These are phyloP conservation scores for Sphaerulina musiva DNA, from an alignment of 2,329 filamentous ascomycete genomes.

Conservation along the genomic window DNA sequence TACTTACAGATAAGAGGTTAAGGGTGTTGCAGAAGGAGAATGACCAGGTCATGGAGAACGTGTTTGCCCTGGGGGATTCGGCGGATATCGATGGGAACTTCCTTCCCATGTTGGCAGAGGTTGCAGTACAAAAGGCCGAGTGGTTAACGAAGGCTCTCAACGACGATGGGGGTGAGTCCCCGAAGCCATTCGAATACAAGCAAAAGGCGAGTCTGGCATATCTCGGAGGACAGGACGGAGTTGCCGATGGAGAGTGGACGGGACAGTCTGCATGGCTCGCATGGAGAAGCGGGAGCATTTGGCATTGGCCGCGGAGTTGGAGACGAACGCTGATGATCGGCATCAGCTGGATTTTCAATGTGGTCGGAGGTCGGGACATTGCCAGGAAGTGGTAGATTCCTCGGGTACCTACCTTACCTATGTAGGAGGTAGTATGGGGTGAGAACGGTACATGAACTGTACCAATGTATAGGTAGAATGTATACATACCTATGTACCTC, in stretches of 20 bases:
- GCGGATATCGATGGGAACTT: constrained; percentile 36
- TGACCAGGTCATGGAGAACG: constrained; percentile 27
- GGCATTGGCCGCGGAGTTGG: constrained; percentile 30
- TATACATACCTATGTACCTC: too few relatives aligned
- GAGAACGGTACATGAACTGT: too few relatives aligned
- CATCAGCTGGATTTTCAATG: constrained; percentile 29
- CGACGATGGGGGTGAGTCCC: not conserved
- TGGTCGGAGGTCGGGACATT: constrained; percentile 29
- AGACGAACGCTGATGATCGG: constrained; percentile 30
- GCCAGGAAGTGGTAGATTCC: constrained; percentile 24
- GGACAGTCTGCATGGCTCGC: constrained; percentile 40
- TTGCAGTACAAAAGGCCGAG: constrained; percentile 37
- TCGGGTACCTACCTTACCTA: too few relatives aligned
- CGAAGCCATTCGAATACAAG: constrained; percentile 35
- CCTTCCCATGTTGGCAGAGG: constrained; percentile 36
- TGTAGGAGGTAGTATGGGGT: too few relatives aligned
- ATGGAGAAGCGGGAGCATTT: constrained; percentile 36
- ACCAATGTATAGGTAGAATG: too few relatives aligned
- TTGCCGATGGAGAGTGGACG: constrained; percentile 40
- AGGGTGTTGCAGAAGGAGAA: constrained; percentile 24
- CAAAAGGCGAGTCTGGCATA: constrained; percentile 38
- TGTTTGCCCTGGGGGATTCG: constrained; percentile 36
- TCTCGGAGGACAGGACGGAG: constrained; percentile 38
- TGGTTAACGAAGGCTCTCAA: constrained; percentile 33
- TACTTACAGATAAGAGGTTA: constrained; percentile 34